Evolutionary conservation across 1,139 yeast genomes (phyloP), one percentile per base, ranked within the genome.

Genomic region (Diutina mesorugosa): DNA sequence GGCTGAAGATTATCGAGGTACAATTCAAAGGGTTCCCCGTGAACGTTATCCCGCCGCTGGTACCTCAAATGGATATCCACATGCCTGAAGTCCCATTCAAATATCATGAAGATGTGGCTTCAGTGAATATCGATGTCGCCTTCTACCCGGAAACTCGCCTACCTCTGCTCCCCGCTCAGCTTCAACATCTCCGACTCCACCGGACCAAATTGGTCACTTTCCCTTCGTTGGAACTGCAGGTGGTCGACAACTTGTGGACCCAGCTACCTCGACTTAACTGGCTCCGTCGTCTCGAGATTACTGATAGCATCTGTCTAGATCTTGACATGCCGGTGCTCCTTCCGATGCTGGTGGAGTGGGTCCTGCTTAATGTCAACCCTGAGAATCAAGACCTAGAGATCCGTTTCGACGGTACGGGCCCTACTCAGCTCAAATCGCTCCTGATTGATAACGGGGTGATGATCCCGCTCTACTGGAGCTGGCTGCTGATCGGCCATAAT

Each of bases 341-440:
- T 4, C 53, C 53, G 21, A 50, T 50, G 53, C 53, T 30, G 53
- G 53, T 50, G 53, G 45, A 50, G 18, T 50, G 53, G 53, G 53
- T 50, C 14, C 18, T 29, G n/a, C 16, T 50, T 3, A 50, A 50
- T 29, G 28, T 50, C 6, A 16, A 9, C n/a, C 41, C 45, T 4
- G 28, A 10, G 6, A 6, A 9, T 10, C 28, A 32, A 12, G 14
- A 50, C 12, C 14, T 50, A 6, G 45, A n/a, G 29, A 50, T 50
- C 12, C 14, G 32, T 12, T 50, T 50, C 7, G 35, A 16, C 16
- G 53, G 53, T 14, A 16, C n/a, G 5, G 53, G 53, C 4, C 41
- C 14, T 3, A 50, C 53, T 12, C 32, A 50, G 6, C 45, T 50
- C n/a, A 12, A 29, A 4, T 50, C 26, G 45, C 28, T 50, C 3